Evolutionary conservation across 208 protist species (phyloP).

Genomic region (Trypanosoma congolense): DNA sequence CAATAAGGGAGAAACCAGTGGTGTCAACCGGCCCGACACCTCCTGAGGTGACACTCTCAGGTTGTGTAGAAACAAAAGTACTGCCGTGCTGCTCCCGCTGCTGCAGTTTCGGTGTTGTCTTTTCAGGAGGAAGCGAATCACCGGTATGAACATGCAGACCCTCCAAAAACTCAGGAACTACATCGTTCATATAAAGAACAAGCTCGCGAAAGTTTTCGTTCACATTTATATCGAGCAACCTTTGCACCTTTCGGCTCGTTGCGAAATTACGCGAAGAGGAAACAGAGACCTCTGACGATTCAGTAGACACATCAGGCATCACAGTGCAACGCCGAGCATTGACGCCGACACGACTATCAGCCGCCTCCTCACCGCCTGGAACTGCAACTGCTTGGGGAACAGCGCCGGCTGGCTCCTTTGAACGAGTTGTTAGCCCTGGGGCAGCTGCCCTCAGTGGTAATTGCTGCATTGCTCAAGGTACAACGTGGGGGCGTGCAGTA

Average conservation of each 20-base stretch:
- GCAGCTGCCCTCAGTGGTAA: too few species aligned
- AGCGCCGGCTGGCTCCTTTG: too few species aligned
- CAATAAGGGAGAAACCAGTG: not conserved
- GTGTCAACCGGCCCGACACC: not conserved
- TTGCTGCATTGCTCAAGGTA: too few species aligned
- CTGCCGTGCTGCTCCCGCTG: not conserved
- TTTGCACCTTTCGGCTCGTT: constrained; percentile 27
- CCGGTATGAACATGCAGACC: constrained; percentile 9
- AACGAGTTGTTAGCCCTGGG: too few species aligned
- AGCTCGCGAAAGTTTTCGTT: constrained; percentile 57
- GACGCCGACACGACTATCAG: too few species aligned
- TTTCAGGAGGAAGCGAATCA: constrained; percentile 2
- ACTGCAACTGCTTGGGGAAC: too few species aligned
- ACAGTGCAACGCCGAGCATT: too few species aligned
- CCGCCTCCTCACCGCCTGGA: too few species aligned
- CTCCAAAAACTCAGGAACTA: constrained; percentile 36
- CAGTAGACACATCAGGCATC: too few species aligned
- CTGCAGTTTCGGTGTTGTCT: constrained; percentile 1
- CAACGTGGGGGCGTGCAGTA: too few species aligned
- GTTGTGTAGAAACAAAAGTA: not conserved
- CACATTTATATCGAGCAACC: constrained; percentile 55
- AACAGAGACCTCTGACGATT: not conserved
- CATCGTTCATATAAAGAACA: constrained; percentile 54
- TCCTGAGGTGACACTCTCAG: not conserved
- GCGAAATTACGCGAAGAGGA: constrained; percentile 22